Evolutionary conservation across 2,329 filamentous ascomycete species (phyloP).

Genomic region (Ophiostoma piceae): DNA sequence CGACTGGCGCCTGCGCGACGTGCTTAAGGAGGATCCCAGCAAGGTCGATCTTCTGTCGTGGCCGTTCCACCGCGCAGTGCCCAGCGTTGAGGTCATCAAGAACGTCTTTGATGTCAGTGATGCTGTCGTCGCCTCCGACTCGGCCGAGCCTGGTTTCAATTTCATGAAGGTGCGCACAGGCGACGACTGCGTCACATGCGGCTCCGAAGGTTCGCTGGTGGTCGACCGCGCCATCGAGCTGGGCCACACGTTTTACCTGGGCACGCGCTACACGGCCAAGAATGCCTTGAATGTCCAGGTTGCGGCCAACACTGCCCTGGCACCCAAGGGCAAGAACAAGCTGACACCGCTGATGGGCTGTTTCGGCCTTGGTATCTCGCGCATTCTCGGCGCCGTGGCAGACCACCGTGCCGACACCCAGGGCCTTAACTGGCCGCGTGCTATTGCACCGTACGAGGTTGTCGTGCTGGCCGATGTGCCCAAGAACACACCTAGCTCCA

Average conservation of each 20-base stretch:
- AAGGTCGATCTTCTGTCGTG: slow-evolving; percentile 18
- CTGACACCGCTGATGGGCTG: slow-evolving; percentile 75
- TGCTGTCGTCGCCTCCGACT: neutral
- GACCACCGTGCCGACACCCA: slow-evolving; percentile 64
- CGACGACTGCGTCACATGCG: slow-evolving; percentile 69
- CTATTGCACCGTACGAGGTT: slow-evolving; percentile 78
- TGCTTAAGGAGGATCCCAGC: neutral
- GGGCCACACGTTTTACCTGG: slow-evolving; percentile 91
- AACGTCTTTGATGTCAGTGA: slow-evolving; percentile 5
- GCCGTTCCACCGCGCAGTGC: slow-evolving; percentile 1
- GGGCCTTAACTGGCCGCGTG: slow-evolving; percentile 82
- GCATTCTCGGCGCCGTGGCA: slow-evolving; percentile 81
- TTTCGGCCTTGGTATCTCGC: slow-evolving; percentile 88
- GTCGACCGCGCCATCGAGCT: slow-evolving; percentile 77
- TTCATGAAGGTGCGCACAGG: slow-evolving; percentile 61
- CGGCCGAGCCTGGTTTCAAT: slow-evolving; percentile 44
- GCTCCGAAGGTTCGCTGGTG: slow-evolving; percentile 51
- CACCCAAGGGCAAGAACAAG: slow-evolving; percentile 31
- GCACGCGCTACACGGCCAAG: slow-evolving; percentile 68
- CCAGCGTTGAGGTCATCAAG: neutral
- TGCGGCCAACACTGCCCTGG: neutral
- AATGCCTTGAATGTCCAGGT: slow-evolving; percentile 60
- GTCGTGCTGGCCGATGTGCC: slow-evolving; percentile 49
- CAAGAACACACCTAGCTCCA: slow-evolving; percentile 2
- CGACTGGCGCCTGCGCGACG: slow-evolving; percentile 34